Evolutionary conservation across 192 early-diverging fungal genomes (phyloP).

Genomic region (Coemansia sp.): DNA sequence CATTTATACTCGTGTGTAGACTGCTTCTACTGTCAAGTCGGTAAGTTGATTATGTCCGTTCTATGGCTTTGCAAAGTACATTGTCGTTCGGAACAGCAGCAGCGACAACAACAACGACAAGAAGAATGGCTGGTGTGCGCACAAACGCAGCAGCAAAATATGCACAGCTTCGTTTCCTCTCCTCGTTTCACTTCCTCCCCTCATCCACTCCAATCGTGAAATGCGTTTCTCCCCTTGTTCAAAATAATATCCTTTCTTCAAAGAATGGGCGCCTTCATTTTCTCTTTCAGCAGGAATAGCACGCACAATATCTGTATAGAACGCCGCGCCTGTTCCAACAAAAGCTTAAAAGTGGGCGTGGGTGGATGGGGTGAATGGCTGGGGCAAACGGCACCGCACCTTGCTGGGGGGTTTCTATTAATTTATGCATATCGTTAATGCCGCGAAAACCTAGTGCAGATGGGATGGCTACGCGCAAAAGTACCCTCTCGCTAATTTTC

Average conservation of each 20-base stretch:
- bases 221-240: neutral
- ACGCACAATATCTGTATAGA: neutral
- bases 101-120: neutral
- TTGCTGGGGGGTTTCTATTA: neutral
- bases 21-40: constrained; percentile 81
- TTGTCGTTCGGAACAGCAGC: neutral
- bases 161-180: neutral
- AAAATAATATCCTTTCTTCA: neutral
- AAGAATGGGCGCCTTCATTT: neutral
- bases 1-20: constrained; percentile 46
- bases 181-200: neutral
- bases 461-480: too few species aligned
- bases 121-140: neutral
- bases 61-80: neutral
- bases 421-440: neutral
- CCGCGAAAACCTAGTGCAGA: neutral
- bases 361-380: too few species aligned
- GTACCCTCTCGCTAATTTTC: neutral
- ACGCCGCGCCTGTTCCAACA: neutral
- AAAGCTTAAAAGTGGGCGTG: too few species aligned
- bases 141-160: neutral
- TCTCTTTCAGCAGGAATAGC: neutral
- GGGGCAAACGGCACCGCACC: too few species aligned
- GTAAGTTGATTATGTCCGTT: constrained; percentile 47
- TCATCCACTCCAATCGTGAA: constrained; percentile 1